A percentile compares a stretch with the other conserved stretches of the same genome.
phyloP scores from a whole-genome alignment of 768 basidiomycete genomes.

The Tulasnella sp. region DNA sequence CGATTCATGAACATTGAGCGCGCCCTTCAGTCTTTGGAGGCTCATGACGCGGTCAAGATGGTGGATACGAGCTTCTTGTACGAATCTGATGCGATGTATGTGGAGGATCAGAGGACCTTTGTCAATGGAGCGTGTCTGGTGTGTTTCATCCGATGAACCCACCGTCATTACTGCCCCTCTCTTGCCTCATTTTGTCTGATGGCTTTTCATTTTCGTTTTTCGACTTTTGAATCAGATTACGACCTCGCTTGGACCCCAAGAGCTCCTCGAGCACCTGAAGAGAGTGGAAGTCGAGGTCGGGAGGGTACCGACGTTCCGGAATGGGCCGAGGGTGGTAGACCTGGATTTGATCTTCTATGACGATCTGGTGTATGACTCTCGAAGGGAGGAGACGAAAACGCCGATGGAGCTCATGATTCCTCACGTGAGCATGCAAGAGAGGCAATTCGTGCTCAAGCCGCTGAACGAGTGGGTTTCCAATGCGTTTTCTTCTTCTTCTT shows the following conservation, averaged over 20 bases:
- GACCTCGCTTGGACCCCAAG: slow-evolving; percentile 51
- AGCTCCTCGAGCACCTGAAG: slow-evolving; percentile 57
- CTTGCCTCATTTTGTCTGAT: background rate
- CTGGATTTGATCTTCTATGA: slow-evolving; percentile 80
- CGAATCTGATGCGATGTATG: slow-evolving; percentile 93
- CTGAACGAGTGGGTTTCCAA: slow-evolving; percentile 71
- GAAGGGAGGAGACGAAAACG: slow-evolving; percentile 29
- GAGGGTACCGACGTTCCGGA: slow-evolving; percentile 61
- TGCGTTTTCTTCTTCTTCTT: too few species aligned
- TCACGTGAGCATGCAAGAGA: slow-evolving; percentile 66
- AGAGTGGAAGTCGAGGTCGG: slow-evolving; percentile 63
- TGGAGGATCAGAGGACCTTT: slow-evolving; percentile 78
- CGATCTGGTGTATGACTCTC: slow-evolving; percentile 43
- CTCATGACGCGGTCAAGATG: slow-evolving; percentile 35
- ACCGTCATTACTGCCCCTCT: background rate
- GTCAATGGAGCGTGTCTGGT: slow-evolving; percentile 89
- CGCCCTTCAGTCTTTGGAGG: slow-evolving; percentile 62
- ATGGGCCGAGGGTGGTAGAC: slow-evolving; percentile 85
- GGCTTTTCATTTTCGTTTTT: background rate
- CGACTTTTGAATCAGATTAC: slow-evolving; percentile 69
- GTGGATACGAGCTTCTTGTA: slow-evolving; percentile 83
- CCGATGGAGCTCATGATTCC: slow-evolving; percentile 70
- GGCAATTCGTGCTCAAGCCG: slow-evolving; percentile 88
- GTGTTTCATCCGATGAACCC: too few species aligned
- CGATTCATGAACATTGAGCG: slow-evolving; percentile 68